Evolutionary conservation across 495 filamentous ascomycete genomes (phyloP).

Genomic region (Penicillium cinerascens): DNA sequence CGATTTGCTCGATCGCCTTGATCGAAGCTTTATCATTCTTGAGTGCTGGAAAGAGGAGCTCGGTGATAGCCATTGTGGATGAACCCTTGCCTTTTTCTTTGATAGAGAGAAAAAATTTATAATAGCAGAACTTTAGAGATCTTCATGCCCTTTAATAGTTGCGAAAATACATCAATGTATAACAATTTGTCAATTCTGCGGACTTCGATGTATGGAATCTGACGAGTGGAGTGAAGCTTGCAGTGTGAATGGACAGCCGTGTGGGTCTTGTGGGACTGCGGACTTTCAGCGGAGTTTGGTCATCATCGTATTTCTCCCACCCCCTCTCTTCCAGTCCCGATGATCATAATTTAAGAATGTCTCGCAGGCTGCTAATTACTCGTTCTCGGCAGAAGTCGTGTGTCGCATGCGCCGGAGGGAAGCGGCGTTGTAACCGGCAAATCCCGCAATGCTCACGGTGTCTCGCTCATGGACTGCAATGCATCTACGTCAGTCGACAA

Average conservation of each 20-base stretch:
- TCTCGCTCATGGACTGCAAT: constrained; percentile 9
- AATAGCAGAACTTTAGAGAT: neutral
- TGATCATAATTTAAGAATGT: neutral
- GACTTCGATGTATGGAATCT: neutral
- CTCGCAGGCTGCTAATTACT: neutral
- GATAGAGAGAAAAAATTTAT: neutral
- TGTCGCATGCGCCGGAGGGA: constrained; percentile 12
- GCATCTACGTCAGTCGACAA: constrained; percentile 3
- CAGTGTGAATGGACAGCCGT: neutral
- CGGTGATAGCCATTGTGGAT: constrained; percentile 6
- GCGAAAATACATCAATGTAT: neutral
- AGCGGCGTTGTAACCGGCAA: constrained; percentile 20
- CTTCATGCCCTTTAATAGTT: neutral
- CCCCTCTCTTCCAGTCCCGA: too few relatives aligned
- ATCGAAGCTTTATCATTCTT: constrained; percentile 1
- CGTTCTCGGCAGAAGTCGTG: constrained; percentile 18
- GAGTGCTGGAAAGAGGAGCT: constrained; percentile 3
- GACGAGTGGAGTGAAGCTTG: neutral
- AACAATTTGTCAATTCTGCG: neutral
- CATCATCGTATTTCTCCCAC: too few relatives aligned
- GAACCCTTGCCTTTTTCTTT: neutral
- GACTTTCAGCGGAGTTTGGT: neutral
- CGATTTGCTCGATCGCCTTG: neutral
- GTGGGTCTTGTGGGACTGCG: constrained; percentile 2
- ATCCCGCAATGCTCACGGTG: constrained; percentile 21